Base-by-base conservation (phyloP, 257 asterid genomes). In the Solanum boliviense region DNA sequence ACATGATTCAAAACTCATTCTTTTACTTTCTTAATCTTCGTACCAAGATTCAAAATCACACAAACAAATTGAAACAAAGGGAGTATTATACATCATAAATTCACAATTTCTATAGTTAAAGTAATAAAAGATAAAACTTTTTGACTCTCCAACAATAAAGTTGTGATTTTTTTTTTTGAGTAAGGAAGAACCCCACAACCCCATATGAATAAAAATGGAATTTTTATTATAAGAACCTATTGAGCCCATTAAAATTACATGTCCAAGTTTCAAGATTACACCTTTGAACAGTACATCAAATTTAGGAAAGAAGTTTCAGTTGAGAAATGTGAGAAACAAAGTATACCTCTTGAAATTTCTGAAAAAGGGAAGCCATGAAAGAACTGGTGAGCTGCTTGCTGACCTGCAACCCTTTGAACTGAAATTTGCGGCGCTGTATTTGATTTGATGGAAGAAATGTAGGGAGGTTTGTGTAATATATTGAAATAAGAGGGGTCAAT, bases 261-360 rank as follows among this genome's bases (percentile, higher is more conserved):
- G n/a, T 78, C 34, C 13, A 25, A 39, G 35, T 76, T 78, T 29
- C 84, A 41, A 13, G 84, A n/a, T 78, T 41, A 41, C 60, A 39
- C 1, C 58, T 78, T 41, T 78, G 36, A 78, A 74, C 52, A 74
- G 52, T 36, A 74, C 31, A 74, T 10, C 32, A 74, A 21, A 36
- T 1, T 1, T 21, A 36, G 52, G 31, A 36, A 76, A 76, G 35
- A 39, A 76, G 60, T 39, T 25, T n/a, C 35, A 39, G 35, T 13
- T 1, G 78, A 44, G 35, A 13, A 71, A 20, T 71, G 41, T 5
- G 52, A 32, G 20, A 6, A 60, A 67, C 0, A 23, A 38, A 16
- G 68, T 1, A 3, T 36, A 91, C 93, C 92, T 89, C 88, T 75
- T 89, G 92, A 88, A 89, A 89, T 85, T 91, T 89, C 70, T 89